Conservation (phyloP, 768 basidiomycete genomes). For the Naganishia antarctica region DNA sequence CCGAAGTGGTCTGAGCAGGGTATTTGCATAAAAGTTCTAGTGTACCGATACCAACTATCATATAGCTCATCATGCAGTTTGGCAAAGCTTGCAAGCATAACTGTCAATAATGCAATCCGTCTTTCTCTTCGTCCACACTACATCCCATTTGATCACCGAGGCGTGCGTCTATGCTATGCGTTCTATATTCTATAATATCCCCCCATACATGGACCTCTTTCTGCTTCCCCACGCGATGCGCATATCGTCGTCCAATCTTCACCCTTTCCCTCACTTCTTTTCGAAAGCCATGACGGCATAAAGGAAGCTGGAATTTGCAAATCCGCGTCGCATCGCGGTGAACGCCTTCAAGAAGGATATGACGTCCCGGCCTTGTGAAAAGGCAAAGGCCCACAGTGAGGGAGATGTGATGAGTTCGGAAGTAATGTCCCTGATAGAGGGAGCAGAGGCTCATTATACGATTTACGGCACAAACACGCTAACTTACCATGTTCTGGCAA, state of each 20-base stretch:
- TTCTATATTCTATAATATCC: too few relatives aligned
- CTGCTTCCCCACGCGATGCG: not conserved
- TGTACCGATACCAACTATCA: not conserved
- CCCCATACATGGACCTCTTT: too few relatives aligned
- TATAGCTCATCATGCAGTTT: too few relatives aligned
- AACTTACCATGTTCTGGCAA: conserved; percentile 29
- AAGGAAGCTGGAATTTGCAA: conserved; percentile 28
- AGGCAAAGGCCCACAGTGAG: conserved; percentile 31
- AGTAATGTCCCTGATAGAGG: conserved; percentile 29
- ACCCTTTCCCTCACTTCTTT: conserved; percentile 22
- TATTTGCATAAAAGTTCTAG: conserved; percentile 53
- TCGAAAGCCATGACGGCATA: conserved; percentile 31
- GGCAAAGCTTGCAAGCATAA: too few relatives aligned
- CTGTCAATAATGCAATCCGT: too few relatives aligned
- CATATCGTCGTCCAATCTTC: too few relatives aligned
- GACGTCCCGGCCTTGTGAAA: conserved; percentile 29
- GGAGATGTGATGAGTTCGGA: conserved; percentile 28
- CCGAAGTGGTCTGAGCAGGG: conserved; percentile 70
- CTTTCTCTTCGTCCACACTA: too few relatives aligned
- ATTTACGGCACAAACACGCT: not conserved
- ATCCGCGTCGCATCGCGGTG: conserved; percentile 29
- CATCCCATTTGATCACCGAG: too few relatives aligned
- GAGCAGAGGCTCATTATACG: not conserved
- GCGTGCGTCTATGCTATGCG: too few relatives aligned
- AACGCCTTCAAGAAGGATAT: conserved; percentile 30